Percentiles rank a stretch among this genome's conserved stretches.
These are phyloP conservation scores for Scheffersomyces spartinae DNA, from an alignment of 805 yeast genomes.

Conservation along the genomic window DNA sequence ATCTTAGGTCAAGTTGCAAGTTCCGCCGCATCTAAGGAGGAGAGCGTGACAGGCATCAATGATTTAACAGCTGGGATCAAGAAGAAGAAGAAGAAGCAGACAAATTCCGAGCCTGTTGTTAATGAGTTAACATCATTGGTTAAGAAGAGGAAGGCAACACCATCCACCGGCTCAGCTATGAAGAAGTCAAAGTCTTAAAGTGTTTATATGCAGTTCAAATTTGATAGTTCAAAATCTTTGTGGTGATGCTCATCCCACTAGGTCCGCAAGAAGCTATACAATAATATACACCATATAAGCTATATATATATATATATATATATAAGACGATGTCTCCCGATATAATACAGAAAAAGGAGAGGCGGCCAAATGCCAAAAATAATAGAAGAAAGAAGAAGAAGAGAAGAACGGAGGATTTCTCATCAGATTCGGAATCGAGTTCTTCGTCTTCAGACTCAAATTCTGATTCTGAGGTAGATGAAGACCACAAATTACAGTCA, in stretches of 20 bases:
- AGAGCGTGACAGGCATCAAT: slow-evolving; percentile 8
- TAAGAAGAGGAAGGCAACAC: slow-evolving; percentile 35
- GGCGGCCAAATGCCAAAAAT: too few species aligned
- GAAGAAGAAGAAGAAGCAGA: slow-evolving; percentile 6
- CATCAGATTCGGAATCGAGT: slow-evolving; percentile 40
- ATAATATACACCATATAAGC: too few species aligned
- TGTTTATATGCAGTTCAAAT: too few species aligned
- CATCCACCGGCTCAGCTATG: too few species aligned
- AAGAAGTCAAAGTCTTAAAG: too few species aligned
- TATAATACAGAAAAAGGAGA: too few species aligned
- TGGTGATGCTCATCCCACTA: too few species aligned
- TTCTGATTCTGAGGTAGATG: slow-evolving; percentile 14
- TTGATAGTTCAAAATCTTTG: too few species aligned
- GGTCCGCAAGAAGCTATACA: too few species aligned
- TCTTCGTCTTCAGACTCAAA: slow-evolving; percentile 19
- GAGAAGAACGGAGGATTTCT: slow-evolving; percentile 74
- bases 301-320: too few species aligned
- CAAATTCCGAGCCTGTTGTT: slow-evolving; percentile 19
- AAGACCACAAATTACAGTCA: slow-evolving; percentile 6
- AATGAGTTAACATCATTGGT: slow-evolving; percentile 57
- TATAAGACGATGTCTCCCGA: too few species aligned
- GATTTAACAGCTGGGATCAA: slow-evolving; percentile 16
- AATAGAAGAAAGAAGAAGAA: slow-evolving; percentile 55
- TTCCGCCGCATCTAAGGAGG: slow-evolving; percentile 5
- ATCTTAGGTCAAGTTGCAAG: slow-evolving; percentile 36